Conservation (phyloP, 345 rosid genomes). For the Nasturtium officinale region DNA sequence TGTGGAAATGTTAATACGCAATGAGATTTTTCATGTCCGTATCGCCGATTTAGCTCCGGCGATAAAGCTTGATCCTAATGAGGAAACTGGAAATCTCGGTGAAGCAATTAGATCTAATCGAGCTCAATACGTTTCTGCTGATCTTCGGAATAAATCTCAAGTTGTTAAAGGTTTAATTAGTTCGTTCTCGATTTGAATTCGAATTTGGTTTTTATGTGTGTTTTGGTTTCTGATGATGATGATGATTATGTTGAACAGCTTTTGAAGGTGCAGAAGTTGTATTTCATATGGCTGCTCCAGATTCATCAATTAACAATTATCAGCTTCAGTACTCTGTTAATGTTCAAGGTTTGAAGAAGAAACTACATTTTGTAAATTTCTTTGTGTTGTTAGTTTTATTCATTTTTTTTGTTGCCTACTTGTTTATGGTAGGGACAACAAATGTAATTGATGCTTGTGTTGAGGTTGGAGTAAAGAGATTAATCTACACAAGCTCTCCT, state of each 20-base stretch:
- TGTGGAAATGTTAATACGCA: conserved; percentile 74
- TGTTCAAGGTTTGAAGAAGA: conserved; percentile 62
- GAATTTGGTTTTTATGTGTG: too few species aligned
- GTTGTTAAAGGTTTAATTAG: conserved; percentile 83
- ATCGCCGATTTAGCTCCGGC: conserved; percentile 70
- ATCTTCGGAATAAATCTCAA: conserved; percentile 79
- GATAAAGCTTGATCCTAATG: conserved; percentile 57
- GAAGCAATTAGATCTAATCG: conserved; percentile 72
- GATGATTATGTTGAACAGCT: conserved; percentile 45
- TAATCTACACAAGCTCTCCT: conserved; percentile 92
- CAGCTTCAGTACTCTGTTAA: conserved; percentile 90
- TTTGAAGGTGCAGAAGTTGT: conserved; percentile 79
- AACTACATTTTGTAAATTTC: background rate
- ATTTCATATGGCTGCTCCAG: conserved; percentile 97
- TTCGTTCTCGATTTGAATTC: too few species aligned
- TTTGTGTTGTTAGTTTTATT: background rate
- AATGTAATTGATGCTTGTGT: conserved; percentile 84
- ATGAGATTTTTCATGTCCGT: conserved; percentile 59
- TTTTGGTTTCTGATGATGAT: conserved; percentile 14
- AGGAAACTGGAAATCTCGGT: conserved; percentile 66
- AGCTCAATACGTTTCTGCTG: conserved; percentile 58
- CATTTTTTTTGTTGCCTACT: background rate
- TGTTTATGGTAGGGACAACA: conserved; percentile 56
- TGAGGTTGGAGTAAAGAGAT: conserved; percentile 75
- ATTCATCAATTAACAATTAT: conserved; percentile 77